Base-by-base conservation (phyloP, 2,329 filamentous ascomycete genomes). In the Fusarium pseudograminearum region DNA sequence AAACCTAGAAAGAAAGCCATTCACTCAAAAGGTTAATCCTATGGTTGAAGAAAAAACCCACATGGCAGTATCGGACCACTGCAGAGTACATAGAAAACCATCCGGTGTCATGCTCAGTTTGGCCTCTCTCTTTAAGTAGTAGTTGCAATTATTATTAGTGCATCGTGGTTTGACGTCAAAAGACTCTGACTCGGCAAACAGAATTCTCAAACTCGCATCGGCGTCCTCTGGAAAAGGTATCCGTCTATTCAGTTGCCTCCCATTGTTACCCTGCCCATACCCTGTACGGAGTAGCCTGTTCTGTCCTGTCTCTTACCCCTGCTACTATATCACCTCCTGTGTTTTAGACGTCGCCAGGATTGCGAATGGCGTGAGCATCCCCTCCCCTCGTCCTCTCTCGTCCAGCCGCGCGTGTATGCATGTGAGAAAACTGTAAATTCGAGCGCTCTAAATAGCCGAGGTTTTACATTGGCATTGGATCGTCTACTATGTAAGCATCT, bases 381-480 rank as follows among this genome's bases (percentile, higher is more conserved):
- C 51, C 62, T 45, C 34, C 34, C 34, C 44, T 57, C 38, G 24
- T 14, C 59, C 41, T 36, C 26, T 36, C 26, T 46, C 51, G 16
- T 55, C 53, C 67, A 70, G 62, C 67, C 67, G 67, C 67, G 67
- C 67, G 67, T 70, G 62, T 70, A 70, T 69, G 61, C 62, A 70
- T 55, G 66, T 58, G 57, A 67, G 61, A 67, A 67, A 67, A 67
- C 56, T 61, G 44, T 70, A 67, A 57, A 53, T 47, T 30, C n/a
- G 48, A 56, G 47, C 41, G 14, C 34, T 55, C 47, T 62, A 38
- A 38, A 36, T 63, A 63, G 51, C 53, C 45, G 50, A 67, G 67
- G 45, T 38, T 44, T 20, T 40, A 12, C 33, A 34, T 34, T 33
- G 38, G 33, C 18, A 28, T 20, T 24, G 22, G 15, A 18, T 42